Conservation (phyloP, 2,329 filamentous ascomycete genomes). For the Scedosporium apiospermum region DNA sequence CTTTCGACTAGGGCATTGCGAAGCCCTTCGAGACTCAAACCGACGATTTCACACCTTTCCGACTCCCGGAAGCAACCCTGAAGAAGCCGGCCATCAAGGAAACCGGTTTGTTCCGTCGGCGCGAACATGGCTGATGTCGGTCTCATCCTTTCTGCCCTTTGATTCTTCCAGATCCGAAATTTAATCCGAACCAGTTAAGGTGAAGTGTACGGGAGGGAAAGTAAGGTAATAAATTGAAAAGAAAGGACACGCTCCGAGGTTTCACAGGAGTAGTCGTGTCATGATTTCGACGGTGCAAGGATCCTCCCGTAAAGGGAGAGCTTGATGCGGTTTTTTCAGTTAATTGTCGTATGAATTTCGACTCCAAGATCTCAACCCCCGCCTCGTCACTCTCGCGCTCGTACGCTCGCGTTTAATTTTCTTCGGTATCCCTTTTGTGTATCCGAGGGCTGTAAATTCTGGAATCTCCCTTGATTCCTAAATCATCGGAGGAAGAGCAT, state of each 20-base stretch:
- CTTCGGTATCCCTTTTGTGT: background rate
- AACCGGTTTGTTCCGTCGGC: background rate
- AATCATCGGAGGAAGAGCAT: background rate
- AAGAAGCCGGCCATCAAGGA: conserved; percentile 29
- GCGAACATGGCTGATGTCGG: background rate
- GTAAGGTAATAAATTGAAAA: too few relatives aligned
- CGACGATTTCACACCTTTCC: conserved; percentile 38
- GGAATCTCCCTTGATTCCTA: too few relatives aligned
- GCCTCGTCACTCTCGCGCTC: background rate
- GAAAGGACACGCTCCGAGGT: too few relatives aligned
- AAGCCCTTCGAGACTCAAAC: conserved; percentile 37
- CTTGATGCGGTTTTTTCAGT: background rate
- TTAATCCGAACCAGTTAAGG: too few relatives aligned
- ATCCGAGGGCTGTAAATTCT: background rate
- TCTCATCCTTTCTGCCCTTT: background rate
- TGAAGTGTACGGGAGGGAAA: too few relatives aligned
- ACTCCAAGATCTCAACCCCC: background rate
- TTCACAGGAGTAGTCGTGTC: too few relatives aligned
- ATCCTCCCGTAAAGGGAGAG: too few relatives aligned
- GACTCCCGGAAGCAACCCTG: conserved; percentile 46
- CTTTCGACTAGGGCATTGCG: conserved; percentile 30
- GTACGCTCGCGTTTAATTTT: background rate
- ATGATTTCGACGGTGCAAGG: too few relatives aligned
- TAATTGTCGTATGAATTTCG: background rate
- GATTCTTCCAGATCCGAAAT: too few relatives aligned